Conservation (phyloP, 805 yeast genomes). For the Priceomyces haplophilus region DNA sequence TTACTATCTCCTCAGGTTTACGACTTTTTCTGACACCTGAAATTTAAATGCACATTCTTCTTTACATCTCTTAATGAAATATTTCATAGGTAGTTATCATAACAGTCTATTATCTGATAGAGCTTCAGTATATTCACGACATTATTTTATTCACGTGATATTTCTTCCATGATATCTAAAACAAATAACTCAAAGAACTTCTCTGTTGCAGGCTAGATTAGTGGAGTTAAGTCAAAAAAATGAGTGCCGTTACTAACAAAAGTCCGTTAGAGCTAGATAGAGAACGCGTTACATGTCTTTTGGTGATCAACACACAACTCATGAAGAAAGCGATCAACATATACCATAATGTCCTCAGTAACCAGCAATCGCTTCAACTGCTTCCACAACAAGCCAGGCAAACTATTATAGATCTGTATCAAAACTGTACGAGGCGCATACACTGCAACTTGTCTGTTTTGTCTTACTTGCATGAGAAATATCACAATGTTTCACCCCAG, state of each 20-base stretch:
- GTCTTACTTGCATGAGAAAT: conserved; percentile 36
- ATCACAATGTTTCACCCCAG: conserved; percentile 29
- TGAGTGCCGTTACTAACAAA: neutral
- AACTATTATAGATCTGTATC: conserved; percentile 33
- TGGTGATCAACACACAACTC: conserved; percentile 41
- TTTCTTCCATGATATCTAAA: too few relatives aligned
- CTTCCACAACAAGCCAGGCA: conserved; percentile 32
- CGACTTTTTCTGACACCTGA: too few relatives aligned
- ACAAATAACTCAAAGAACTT: too few relatives aligned
- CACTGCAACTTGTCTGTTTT: conserved; percentile 42
- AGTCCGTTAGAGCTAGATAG: conserved; percentile 27
- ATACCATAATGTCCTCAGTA: conserved; percentile 33
- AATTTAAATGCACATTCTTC: too few relatives aligned
- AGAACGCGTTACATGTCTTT: conserved; percentile 41
- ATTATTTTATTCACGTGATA: too few relatives aligned
- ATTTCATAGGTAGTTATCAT: too few relatives aligned
- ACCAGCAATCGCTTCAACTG: conserved; percentile 32
- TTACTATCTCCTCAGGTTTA: too few relatives aligned
- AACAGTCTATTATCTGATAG: too few relatives aligned
- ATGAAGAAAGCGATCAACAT: conserved; percentile 39
- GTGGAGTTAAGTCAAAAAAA: too few relatives aligned
- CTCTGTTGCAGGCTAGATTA: too few relatives aligned
- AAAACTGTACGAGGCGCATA: conserved; percentile 38
- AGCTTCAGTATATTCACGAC: too few relatives aligned
- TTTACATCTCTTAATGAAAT: too few relatives aligned